Evolutionary conservation across 495 filamentous ascomycete species (phyloP).

Genomic region (Extremus antarcticus): DNA sequence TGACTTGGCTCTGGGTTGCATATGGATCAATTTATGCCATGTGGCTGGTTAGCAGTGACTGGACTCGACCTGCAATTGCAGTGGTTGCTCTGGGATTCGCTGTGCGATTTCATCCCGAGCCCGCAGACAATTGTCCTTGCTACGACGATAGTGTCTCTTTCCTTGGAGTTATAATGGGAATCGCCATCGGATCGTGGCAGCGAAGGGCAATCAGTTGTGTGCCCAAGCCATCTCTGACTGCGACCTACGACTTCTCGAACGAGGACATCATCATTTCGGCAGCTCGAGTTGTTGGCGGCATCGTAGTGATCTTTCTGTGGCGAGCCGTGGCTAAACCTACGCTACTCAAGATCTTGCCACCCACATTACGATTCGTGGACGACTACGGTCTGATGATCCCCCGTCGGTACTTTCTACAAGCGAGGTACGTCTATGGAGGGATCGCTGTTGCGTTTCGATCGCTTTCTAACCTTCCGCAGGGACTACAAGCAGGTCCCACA

Average conservation of each 20-base stretch:
- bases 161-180: constrained; percentile 74
- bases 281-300: constrained; percentile 62
- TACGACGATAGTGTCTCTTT: constrained; percentile 96
- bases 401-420: constrained; percentile 77
- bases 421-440: constrained; percentile 47
- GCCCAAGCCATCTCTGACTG: constrained; percentile 27
- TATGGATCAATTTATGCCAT: constrained; percentile 57
- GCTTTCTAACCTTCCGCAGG: constrained; percentile 26
- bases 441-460: not conserved
- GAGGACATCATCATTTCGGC: constrained; percentile 48
- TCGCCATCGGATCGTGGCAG: constrained; percentile 72
- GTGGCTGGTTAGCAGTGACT: constrained; percentile 49
- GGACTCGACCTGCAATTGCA: constrained; percentile 47
- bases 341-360: constrained; percentile 65
- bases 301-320: constrained; percentile 78
- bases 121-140: constrained; percentile 92
- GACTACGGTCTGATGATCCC: constrained; percentile 65
- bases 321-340: constrained; percentile 76
- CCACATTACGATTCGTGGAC: constrained; percentile 78
- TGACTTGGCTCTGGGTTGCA: constrained; percentile 59
- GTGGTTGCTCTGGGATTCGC: constrained; percentile 57
- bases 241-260: constrained; percentile 39
- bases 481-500: constrained; percentile 79
- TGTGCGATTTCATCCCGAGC: constrained; percentile 86
- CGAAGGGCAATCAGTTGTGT: constrained; percentile 36